phyloP scores from a whole-genome alignment of 2,329 filamentous ascomycete species.

The Alternaria sp. region DNA sequence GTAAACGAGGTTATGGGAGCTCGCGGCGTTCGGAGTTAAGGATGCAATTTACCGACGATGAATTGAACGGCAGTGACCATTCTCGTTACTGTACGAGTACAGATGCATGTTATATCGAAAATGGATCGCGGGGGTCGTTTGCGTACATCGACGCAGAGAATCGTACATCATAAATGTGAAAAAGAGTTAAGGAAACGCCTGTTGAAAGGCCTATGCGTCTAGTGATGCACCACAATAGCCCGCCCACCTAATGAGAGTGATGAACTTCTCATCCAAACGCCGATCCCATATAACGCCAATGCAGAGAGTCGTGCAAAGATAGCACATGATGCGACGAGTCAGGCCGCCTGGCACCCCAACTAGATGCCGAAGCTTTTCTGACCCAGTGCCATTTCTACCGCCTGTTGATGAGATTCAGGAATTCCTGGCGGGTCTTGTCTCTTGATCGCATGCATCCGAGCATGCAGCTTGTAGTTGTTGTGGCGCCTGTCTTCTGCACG shows the following conservation, averaged over 20 bases:
- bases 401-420: constrained; percentile 71
- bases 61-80: background rate
- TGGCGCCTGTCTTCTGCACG: constrained; percentile 87
- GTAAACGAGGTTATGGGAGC: background rate
- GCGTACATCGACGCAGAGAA: background rate
- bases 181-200: background rate
- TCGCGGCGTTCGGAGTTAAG: background rate
- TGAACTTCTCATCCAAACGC: constrained; percentile 30
- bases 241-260: constrained; percentile 30
- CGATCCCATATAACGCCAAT: constrained; percentile 17
- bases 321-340: background rate
- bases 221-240: constrained; percentile 3
- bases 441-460: constrained; percentile 93
- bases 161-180: background rate
- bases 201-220: constrained; percentile 7
- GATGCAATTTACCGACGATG: background rate
- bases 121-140: background rate
- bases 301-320: background rate
- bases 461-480: constrained; percentile 95
- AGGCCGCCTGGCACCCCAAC: background rate
- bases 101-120: background rate
- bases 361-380: background rate
- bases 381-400: constrained; percentile 14
- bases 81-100: background rate
- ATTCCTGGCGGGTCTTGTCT: constrained; percentile 94